Percentiles rank a stretch among this genome's conserved stretches.
phyloP scores from a whole-genome alignment of 495 filamentous ascomycete genomes.

The Penicillium herquei region DNA sequence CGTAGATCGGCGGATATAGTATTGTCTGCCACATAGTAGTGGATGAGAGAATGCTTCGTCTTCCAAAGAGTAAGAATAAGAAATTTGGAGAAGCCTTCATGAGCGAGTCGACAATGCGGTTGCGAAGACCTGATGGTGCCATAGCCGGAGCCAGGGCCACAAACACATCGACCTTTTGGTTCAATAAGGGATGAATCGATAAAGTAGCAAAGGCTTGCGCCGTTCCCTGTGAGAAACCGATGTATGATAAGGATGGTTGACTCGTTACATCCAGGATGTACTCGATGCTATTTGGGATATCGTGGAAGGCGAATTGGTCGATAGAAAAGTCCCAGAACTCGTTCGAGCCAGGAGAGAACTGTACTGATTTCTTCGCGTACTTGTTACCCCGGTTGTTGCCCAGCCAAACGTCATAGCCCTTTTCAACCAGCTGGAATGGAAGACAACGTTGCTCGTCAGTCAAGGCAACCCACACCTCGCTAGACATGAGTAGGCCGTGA shows the following conservation, averaged over 20 bases:
- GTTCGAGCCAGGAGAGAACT: constrained; percentile 66
- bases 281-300: constrained; percentile 90
- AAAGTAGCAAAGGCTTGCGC: constrained; percentile 94
- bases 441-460: constrained; percentile 83
- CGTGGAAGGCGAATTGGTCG: constrained; percentile 95
- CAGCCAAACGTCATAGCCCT: constrained; percentile 95
- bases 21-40: constrained; percentile 97
- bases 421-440: constrained; percentile 86
- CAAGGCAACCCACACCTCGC: constrained; percentile 95
- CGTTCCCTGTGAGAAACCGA: constrained; percentile 96
- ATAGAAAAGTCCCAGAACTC: constrained; percentile 97
- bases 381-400: constrained; percentile 99
- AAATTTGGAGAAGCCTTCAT: constrained; percentile 93
- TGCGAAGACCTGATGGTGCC: constrained; percentile 87
- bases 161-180: constrained; percentile 92
- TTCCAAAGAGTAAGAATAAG: constrained; percentile 91
- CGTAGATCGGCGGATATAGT: constrained; percentile 91
- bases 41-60: constrained; percentile 86
- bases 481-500: constrained; percentile 97
- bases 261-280: constrained; percentile 85
- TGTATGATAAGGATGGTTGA: constrained; percentile 85
- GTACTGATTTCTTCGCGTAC: constrained; percentile 90
- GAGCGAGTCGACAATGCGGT: constrained; percentile 84
- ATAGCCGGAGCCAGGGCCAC: constrained; percentile 97
- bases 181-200: constrained; percentile 89